Evolutionary conservation across 2,329 filamentous ascomycete species (phyloP), one percentile per base, ranked within the genome.

Genomic region (Sphaerulina populicola): DNA sequence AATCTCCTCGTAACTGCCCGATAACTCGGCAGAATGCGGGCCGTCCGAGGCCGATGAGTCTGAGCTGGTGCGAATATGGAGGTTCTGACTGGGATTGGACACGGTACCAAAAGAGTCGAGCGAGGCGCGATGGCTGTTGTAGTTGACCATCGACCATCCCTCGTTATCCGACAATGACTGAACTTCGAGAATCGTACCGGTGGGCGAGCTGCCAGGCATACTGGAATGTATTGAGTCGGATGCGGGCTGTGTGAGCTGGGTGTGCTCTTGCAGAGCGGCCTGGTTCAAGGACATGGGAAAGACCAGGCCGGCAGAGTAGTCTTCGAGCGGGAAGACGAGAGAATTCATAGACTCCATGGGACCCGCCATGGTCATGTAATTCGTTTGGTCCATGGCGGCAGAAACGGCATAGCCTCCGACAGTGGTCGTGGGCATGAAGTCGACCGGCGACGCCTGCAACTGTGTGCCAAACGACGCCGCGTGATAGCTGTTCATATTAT

Each of bases 131-230:
- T 65, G 58, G n/a, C 60, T 51, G 51, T 65, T 63, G 61, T 53
- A 79, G 58, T 93, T 86, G 51, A 96, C 82, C 59, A 86, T 80
- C 45, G 81, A 82, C 90, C 90, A 97, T 38, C 58, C 56, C 52
- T 88, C 87, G 61, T 90, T 87, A 61, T 94, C 89, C n/a, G 88
- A 88, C 39, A 95, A 74, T 6, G 91, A 96, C 44, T 91, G 74
- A 31, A 94, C 86, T 69, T 96, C 90, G 42, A 95, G 74, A 68
- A 88, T 90, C 29, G 84, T 86, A 61, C 86, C 83, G 1, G 83
- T 86, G 1, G 86, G 86, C 35, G 86, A 90, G 63, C 80, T 83
- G 66, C 69, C 72, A 9, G 69, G 67, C 8, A 74, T 62, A 56
- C 70, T 74, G 14, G 68, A 64, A 31, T 63, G 60, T 30, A 58